phyloP scores from a whole-genome alignment of 1,139 yeast species.

The Candida buenavistaensis region DNA sequence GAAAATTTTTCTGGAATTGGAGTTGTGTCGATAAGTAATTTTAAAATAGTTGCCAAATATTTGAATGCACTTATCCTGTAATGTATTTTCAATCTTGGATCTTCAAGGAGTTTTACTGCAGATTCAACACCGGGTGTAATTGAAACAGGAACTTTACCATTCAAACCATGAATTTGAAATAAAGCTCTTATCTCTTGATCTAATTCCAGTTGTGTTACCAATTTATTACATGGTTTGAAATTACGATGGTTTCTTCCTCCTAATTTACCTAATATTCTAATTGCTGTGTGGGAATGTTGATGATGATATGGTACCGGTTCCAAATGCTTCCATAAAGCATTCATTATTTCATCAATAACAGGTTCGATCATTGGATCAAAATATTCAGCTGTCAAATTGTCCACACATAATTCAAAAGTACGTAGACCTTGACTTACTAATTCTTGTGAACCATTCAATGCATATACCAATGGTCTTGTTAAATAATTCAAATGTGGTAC shows the following conservation, averaged over 20 bases:
- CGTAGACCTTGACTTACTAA: slow-evolving; percentile 91
- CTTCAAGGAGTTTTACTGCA: slow-evolving; percentile 68
- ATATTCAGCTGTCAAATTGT: slow-evolving; percentile 91
- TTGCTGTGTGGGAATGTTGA: slow-evolving; percentile 91
- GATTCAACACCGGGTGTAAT: slow-evolving; percentile 81
- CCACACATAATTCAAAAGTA: slow-evolving; percentile 95
- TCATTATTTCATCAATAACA: slow-evolving; percentile 89
- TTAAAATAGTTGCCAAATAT: slow-evolving; percentile 65
- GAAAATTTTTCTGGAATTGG: slow-evolving; percentile 61
- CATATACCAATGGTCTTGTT: slow-evolving; percentile 88
- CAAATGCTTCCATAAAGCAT: slow-evolving; percentile 87
- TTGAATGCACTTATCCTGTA: slow-evolving; percentile 77
- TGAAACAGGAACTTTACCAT: slow-evolving; percentile 62
- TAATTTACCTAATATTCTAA: slow-evolving; percentile 87
- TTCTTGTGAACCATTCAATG: slow-evolving; percentile 88
- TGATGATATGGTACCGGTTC: slow-evolving; percentile 92
- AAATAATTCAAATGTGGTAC: slow-evolving; percentile 89
- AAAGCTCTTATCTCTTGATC: slow-evolving; percentile 71
- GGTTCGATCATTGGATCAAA: slow-evolving; percentile 98
- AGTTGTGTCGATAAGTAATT: slow-evolving; percentile 67
- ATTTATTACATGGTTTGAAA: slow-evolving; percentile 68
- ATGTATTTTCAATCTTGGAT: slow-evolving; percentile 61
- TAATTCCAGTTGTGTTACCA: slow-evolving; percentile 55
- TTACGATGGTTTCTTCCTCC: slow-evolving; percentile 95
- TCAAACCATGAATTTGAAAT: slow-evolving; percentile 70